Conservation (phyloP, 192 early-diverging fungal genomes). For the Obelidium mucronatum region DNA sequence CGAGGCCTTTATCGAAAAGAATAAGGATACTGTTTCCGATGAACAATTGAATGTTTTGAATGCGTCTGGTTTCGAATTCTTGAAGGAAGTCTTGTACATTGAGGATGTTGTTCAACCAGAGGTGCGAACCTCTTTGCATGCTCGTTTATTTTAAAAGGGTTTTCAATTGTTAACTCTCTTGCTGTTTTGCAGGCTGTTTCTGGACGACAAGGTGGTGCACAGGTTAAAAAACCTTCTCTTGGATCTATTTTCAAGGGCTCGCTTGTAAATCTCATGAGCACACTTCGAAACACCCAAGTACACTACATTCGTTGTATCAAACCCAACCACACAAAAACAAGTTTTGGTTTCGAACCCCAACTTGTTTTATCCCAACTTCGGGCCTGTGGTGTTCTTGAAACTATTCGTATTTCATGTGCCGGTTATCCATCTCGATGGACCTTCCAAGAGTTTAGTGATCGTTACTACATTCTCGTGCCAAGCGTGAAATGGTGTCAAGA, state of each 20-base stretch:
- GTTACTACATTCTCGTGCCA: slow-evolving; percentile 67
- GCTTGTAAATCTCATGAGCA: slow-evolving; percentile 93
- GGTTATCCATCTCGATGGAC: slow-evolving; percentile 94
- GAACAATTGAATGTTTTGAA: slow-evolving; percentile 85
- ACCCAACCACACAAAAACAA: slow-evolving; percentile 92
- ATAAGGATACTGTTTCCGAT: slow-evolving; percentile 96
- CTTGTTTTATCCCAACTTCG: slow-evolving; percentile 95
- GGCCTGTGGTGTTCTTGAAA: slow-evolving; percentile 99
- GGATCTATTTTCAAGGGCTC: slow-evolving; percentile 98
- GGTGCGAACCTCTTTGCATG: slow-evolving; percentile 19
- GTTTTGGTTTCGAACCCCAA: slow-evolving; percentile 92
- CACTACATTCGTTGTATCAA: slow-evolving; percentile 99
- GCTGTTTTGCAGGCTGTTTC: too few species aligned
- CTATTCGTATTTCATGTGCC: slow-evolving; percentile 97
- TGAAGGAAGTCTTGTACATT: slow-evolving; percentile 80
- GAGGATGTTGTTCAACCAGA: slow-evolving; percentile 48
- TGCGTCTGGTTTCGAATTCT: slow-evolving; percentile 77
- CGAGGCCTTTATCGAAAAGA: slow-evolving; percentile 97
- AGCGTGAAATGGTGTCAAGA: slow-evolving; percentile 65
- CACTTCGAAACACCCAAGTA: slow-evolving; percentile 89
- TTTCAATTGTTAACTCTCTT: slow-evolving; percentile 22
- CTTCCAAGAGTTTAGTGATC: slow-evolving; percentile 92
- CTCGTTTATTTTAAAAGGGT: not conserved
- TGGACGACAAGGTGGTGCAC: too few species aligned
- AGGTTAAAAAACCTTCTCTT: slow-evolving; percentile 85